Conservation (phyloP, 768 basidiomycete species). For the Arthromyces matolae region DNA sequence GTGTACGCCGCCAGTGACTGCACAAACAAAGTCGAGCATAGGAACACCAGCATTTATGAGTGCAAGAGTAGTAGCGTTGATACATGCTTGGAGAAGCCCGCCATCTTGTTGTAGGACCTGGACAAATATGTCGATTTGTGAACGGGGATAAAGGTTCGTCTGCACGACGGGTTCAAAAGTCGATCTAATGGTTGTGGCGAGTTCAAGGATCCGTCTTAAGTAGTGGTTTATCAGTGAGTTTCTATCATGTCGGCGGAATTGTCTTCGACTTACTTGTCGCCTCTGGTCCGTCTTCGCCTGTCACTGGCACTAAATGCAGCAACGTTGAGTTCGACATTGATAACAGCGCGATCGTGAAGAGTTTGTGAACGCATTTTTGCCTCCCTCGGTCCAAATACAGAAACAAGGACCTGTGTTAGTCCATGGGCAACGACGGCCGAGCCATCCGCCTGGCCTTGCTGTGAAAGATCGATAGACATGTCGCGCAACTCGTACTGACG, state of each 20-base stretch:
- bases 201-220: constrained; percentile 85
- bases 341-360: constrained; percentile 80
- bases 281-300: constrained; percentile 67
- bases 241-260: background rate
- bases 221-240: constrained; percentile 6
- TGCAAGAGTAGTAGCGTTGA: constrained; percentile 93
- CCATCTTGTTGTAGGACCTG: constrained; percentile 95
- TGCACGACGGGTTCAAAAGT: constrained; percentile 97
- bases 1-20: constrained; percentile 85
- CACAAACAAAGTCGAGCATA: constrained; percentile 85
- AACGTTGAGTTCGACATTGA: constrained; percentile 87
- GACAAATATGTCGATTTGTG: constrained; percentile 90
- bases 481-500: constrained; percentile 89
- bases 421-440: constrained; percentile 84
- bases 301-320: constrained; percentile 87
- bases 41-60: constrained; percentile 89
- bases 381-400: constrained; percentile 92
- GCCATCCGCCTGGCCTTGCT: constrained; percentile 79
- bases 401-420: constrained; percentile 81
- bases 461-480: constrained; percentile 72
- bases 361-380: constrained; percentile 76
- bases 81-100: constrained; percentile 82
- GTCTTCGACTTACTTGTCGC: constrained; percentile 73
- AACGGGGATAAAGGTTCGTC: constrained; percentile 86
- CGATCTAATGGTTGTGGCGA: constrained; percentile 82